A percentile compares a stretch with the other conserved stretches of the same genome.
Conservation (phyloP, 2,329 filamentous ascomycete genomes). For the Ceratocystis harringtonii region DNA sequence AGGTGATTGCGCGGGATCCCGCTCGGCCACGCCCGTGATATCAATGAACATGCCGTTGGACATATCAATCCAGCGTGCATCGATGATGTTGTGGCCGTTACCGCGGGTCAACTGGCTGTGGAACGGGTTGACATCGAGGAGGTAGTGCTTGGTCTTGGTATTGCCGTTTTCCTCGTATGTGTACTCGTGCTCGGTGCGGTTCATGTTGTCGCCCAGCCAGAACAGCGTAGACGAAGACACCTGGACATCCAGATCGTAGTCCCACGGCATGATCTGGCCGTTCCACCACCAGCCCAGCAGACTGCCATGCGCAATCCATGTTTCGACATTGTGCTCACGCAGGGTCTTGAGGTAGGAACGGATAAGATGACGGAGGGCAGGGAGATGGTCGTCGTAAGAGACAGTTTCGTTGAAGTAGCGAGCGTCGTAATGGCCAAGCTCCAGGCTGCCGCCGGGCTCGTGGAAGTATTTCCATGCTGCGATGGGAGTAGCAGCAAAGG, state of each 20-base stretch:
- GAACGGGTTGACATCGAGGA: slow-evolving; percentile 66
- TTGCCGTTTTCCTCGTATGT: slow-evolving; percentile 31
- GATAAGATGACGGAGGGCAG: slow-evolving; percentile 53
- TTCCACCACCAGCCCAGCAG: slow-evolving; percentile 88
- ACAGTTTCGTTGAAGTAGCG: slow-evolving; percentile 53
- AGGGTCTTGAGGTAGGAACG: slow-evolving; percentile 59
- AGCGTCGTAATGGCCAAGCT: slow-evolving; percentile 57
- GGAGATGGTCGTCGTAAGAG: slow-evolving; percentile 49
- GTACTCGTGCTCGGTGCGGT: slow-evolving; percentile 52
- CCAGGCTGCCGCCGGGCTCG: slow-evolving; percentile 45
- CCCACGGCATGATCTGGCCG: slow-evolving; percentile 61
- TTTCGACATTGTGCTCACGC: slow-evolving; percentile 50
- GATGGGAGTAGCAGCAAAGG: slow-evolving; percentile 14
- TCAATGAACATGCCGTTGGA: slow-evolving; percentile 67
- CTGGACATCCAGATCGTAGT: slow-evolving; percentile 73
- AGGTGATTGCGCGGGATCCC: slow-evolving; percentile 41
- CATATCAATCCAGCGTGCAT: slow-evolving; percentile 69
- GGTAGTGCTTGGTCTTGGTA: slow-evolving; percentile 37
- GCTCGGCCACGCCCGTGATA: slow-evolving; percentile 62
- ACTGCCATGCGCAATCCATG: slow-evolving; percentile 77
- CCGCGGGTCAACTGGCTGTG: slow-evolving; percentile 44
- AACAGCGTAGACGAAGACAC: slow-evolving; percentile 51
- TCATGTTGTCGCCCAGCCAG: slow-evolving; percentile 50
- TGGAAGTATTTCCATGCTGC: slow-evolving; percentile 44
- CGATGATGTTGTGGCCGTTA: slow-evolving; percentile 64